Percentiles rank a stretch among this genome's conserved stretches.
These are phyloP conservation scores for Mortierella sp. DNA, from an alignment of 371 early-diverging fungal species.

Conservation along the genomic window DNA sequence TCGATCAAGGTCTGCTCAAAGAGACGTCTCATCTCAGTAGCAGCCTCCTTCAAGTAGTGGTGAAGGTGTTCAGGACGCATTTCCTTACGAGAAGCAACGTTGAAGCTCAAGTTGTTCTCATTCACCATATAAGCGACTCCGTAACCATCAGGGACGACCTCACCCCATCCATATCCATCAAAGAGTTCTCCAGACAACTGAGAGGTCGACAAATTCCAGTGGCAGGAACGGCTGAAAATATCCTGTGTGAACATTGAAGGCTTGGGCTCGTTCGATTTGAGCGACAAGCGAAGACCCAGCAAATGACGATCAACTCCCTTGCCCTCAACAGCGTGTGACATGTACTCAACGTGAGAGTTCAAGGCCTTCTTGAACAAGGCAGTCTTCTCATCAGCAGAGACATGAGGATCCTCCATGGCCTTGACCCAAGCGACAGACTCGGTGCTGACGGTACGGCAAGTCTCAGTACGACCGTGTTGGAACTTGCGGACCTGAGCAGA, in stretches of 20 bases:
- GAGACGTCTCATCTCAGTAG: conserved; percentile 78
- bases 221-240: conserved; percentile 80
- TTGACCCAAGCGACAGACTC: conserved; percentile 84
- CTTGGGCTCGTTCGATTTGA: conserved; percentile 74
- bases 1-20: conserved; percentile 55
- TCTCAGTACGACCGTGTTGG: conserved; percentile 94
- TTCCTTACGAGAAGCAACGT: conserved; percentile 80
- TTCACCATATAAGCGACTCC: conserved; percentile 95
- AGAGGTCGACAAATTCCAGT: conserved; percentile 94
- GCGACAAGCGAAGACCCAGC: conserved; percentile 68
- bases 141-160: conserved; percentile 94
- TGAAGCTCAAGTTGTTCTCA: conserved; percentile 85
- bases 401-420: conserved; percentile 79
- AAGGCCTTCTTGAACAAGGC: conserved; percentile 79
- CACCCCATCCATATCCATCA: conserved; percentile 96
- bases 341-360: conserved; percentile 82
- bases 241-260: conserved; percentile 89
- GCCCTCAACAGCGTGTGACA: conserved; percentile 82
- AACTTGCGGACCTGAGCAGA: conserved; percentile 90
- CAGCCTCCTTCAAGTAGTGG: conserved; percentile 76
- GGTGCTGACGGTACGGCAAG: conserved; percentile 82
- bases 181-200: conserved; percentile 92
- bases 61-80: conserved; percentile 73
- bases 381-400: conserved; percentile 65
- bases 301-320: conserved; percentile 93